Evolutionary conservation across 495 filamentous ascomycete species (phyloP).

Genomic region (Pyrenula massariospora): DNA sequence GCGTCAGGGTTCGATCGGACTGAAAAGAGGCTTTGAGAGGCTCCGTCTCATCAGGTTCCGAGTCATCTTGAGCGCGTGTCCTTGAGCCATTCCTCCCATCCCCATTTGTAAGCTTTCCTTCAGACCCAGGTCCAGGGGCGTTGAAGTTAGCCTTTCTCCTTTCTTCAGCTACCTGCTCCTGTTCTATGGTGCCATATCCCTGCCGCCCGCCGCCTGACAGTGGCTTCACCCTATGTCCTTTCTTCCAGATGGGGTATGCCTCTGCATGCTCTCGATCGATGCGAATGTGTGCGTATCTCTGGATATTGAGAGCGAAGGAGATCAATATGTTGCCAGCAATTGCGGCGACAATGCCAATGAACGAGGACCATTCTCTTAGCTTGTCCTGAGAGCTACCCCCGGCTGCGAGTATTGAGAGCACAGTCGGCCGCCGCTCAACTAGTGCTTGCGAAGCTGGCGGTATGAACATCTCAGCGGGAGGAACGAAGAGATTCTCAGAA

Average conservation of each 20-base stretch:
- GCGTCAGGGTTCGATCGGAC: constrained; percentile 28
- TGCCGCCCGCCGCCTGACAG: constrained; percentile 3
- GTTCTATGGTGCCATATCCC: constrained; percentile 25
- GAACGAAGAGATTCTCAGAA: background rate
- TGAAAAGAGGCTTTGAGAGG: constrained; percentile 20
- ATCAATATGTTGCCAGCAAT: constrained; percentile 88
- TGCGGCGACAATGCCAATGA: constrained; percentile 89
- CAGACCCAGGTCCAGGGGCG: background rate
- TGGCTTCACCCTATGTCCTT: constrained; percentile 15
- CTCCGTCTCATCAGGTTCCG: constrained; percentile 8
- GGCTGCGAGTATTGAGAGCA: background rate
- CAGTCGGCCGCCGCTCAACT: background rate
- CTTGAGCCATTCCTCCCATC: background rate
- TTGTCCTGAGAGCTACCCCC: constrained; percentile 12
- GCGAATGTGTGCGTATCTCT: constrained; percentile 87
- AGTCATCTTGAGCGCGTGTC: constrained; percentile 1
- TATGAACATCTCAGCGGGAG: background rate
- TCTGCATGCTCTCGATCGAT: constrained; percentile 41
- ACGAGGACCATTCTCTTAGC: constrained; percentile 70
- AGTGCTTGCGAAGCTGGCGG: background rate
- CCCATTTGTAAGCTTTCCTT: background rate
- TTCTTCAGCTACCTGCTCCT: constrained; percentile 16
- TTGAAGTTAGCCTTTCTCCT: background rate
- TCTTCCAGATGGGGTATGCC: constrained; percentile 15
- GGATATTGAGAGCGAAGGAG: constrained; percentile 88